These are phyloP conservation scores for Marvania coccoides DNA, from an alignment of 139 green algal genomes.

Conservation along the genomic window DNA sequence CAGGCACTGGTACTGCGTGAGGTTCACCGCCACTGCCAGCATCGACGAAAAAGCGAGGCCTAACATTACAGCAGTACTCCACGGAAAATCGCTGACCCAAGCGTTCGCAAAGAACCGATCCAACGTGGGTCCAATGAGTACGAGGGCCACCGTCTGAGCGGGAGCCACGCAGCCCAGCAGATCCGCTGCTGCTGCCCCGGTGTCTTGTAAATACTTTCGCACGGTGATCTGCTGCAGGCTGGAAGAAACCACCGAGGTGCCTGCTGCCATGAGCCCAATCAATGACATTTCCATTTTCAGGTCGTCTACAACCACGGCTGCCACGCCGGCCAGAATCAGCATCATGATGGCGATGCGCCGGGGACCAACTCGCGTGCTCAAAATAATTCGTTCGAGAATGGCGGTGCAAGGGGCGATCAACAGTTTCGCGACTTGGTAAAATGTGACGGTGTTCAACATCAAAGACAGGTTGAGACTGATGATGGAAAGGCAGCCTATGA, in stretches of 20 bases:
- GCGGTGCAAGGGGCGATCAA: too few relatives aligned
- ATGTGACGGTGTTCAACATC: constrained; percentile 54
- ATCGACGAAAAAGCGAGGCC: constrained; percentile 57
- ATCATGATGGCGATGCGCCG: too few relatives aligned
- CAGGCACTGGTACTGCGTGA: constrained; percentile 91
- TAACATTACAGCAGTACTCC: constrained; percentile 25
- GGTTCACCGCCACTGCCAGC: constrained; percentile 80
- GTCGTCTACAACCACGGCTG: background rate
- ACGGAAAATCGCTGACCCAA: constrained; percentile 57
- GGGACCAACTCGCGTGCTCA: too few relatives aligned
- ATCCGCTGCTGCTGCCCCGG: background rate
- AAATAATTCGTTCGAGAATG: too few relatives aligned
- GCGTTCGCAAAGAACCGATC: constrained; percentile 47
- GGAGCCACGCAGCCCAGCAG: constrained; percentile 30
- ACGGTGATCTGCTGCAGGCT: constrained; percentile 92
- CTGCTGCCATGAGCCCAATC: constrained; percentile 67
- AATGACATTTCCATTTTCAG: constrained; percentile 48
- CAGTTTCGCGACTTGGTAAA: too few relatives aligned
- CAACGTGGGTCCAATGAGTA: constrained; percentile 60
- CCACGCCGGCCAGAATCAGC: constrained; percentile 11
- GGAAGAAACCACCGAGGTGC: constrained; percentile 68
- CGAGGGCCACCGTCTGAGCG: constrained; percentile 32
- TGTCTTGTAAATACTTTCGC: constrained; percentile 26
- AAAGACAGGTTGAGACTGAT: constrained; percentile 49
- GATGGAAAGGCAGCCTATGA: constrained; percentile 47